phyloP scores from a whole-genome alignment of 2,329 filamentous ascomycete genomes.

The Dactylonectria macrodidyma region DNA sequence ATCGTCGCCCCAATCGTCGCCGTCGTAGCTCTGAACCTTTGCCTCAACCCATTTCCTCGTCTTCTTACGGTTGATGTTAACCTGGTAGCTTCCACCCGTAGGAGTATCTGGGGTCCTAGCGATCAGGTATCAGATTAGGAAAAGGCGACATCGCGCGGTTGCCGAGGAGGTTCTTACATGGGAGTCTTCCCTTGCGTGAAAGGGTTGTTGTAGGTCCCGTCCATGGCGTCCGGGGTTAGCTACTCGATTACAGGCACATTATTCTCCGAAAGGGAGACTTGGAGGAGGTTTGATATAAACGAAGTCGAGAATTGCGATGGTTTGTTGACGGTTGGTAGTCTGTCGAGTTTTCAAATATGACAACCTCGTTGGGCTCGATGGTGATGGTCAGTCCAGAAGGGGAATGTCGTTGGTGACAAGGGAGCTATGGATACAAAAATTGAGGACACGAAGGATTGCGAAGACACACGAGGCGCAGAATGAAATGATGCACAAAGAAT shows the following conservation, averaged over 20 bases:
- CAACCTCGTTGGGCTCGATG: constrained; percentile 31
- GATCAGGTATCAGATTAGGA: constrained; percentile 29
- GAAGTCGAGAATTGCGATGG: constrained; percentile 25
- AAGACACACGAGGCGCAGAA: no score
- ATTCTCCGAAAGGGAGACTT: constrained; percentile 32
- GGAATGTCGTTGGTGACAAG: constrained; percentile 22
- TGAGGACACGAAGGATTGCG: constrained; percentile 14
- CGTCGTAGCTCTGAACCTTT: constrained; percentile 88
- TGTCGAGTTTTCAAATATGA: constrained; percentile 30
- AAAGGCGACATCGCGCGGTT: neutral
- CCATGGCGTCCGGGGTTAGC: constrained; percentile 44
- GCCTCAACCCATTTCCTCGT: constrained; percentile 97
- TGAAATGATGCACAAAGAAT: constrained; percentile 23
- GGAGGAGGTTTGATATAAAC: constrained; percentile 4
- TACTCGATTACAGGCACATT: constrained; percentile 43
- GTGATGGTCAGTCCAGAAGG: constrained; percentile 27
- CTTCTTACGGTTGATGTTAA: constrained; percentile 90
- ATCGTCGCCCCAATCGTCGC: constrained; percentile 91
- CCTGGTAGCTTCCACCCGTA: constrained; percentile 71
- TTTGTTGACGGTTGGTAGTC: constrained; percentile 20
- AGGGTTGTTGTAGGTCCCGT: constrained; percentile 49
- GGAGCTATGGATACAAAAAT: constrained; percentile 29
- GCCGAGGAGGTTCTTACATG: constrained; percentile 41
- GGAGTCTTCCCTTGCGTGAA: constrained; percentile 47
- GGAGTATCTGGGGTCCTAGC: constrained; percentile 52